Evolutionary conservation across 75 land plant genomes (phyloP).

Genomic region (Pinus albicaulis): DNA sequence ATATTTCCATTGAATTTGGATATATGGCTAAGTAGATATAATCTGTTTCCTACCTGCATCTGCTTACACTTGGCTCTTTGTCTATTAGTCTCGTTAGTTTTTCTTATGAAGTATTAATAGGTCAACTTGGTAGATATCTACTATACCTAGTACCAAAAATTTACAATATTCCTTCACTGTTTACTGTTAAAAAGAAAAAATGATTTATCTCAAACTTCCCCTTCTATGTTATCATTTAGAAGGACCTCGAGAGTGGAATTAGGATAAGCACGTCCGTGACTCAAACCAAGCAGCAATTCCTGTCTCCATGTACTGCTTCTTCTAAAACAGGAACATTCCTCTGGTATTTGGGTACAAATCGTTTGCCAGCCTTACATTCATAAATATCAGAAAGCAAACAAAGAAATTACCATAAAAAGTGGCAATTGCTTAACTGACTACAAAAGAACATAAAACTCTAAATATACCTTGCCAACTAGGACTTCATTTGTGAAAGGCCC

Average conservation of each 20-base stretch:
- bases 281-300: background rate
- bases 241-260: background rate
- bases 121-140: no score
- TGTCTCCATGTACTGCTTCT: background rate
- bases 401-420: background rate
- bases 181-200: background rate
- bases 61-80: background rate
- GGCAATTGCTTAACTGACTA: background rate
- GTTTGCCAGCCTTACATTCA: background rate
- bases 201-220: background rate
- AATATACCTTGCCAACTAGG: slow-evolving; percentile 28
- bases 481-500: slow-evolving; percentile 27
- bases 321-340: background rate
- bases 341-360: background rate
- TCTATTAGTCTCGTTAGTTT: no score
- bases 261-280: background rate
- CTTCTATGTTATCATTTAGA: background rate
- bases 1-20: no score
- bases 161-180: background rate
- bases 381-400: background rate
- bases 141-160: background rate
- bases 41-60: no score
- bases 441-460: background rate
- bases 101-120: no score
- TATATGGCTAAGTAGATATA: no score